Percentiles rank a stretch among this genome's conserved stretches.
Conservation (phyloP, 139 green algal species). For the Chlorella sorokiniana region DNA sequence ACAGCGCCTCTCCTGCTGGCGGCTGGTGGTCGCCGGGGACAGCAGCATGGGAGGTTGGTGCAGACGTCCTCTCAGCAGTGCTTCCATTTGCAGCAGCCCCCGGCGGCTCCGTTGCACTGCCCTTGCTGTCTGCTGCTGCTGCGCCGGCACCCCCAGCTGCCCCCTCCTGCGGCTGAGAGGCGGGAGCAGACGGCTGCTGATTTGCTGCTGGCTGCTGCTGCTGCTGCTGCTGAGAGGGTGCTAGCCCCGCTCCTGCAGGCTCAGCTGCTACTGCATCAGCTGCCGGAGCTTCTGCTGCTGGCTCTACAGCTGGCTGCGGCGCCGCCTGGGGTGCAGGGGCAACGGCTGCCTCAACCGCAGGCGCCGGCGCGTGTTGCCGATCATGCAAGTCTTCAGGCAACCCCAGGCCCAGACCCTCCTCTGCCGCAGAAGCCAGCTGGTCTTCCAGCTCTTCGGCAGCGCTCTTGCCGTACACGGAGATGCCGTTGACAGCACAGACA, state of each 20-base stretch:
- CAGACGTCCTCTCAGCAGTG: too few species aligned
- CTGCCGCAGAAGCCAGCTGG: slow-evolving; percentile 52
- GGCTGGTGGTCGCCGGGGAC: too few species aligned
- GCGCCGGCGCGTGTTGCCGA: too few species aligned
- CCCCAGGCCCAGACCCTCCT: slow-evolving; percentile 5
- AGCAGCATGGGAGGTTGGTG: too few species aligned
- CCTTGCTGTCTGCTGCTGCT: background rate
- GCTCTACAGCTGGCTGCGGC: background rate
- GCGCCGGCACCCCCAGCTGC: background rate
- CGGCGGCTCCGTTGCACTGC: background rate
- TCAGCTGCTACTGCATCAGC: background rate
- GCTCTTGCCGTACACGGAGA: slow-evolving; percentile 70
- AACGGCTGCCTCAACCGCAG: too few species aligned
- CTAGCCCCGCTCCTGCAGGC: background rate
- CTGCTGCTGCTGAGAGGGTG: background rate
- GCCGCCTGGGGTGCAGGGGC: too few species aligned
- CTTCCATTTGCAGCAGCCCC: too few species aligned
- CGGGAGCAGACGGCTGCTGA: background rate
- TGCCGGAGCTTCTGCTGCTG: background rate
- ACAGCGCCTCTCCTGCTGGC: too few species aligned
- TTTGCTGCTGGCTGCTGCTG: background rate
- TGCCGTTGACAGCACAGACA: slow-evolving; percentile 88
- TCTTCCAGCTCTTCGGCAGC: slow-evolving; percentile 85
- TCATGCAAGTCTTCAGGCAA: background rate
- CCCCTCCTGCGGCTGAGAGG: background rate